Percentiles rank a stretch among this genome's conserved stretches.
phyloP scores from a whole-genome alignment of 495 filamentous ascomycete genomes.

The Parachaetomium inaequale region DNA sequence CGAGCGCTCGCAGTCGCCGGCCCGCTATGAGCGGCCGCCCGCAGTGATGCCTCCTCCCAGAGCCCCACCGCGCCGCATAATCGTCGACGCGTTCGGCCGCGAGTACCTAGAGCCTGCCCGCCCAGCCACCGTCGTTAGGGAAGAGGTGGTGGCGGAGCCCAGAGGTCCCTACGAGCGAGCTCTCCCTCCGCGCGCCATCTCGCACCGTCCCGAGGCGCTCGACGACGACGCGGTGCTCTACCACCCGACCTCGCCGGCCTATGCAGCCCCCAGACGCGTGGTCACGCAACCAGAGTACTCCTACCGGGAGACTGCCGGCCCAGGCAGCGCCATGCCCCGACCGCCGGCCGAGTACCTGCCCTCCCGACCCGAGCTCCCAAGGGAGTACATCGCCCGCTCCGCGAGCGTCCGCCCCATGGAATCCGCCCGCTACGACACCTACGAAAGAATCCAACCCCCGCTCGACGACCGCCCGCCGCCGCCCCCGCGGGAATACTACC shows the following conservation, averaged over 20 bases:
- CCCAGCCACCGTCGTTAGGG: conserved; percentile 38
- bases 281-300: conserved; percentile 53
- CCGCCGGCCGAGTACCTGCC: conserved; percentile 40
- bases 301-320: conserved; percentile 51
- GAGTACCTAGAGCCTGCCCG: conserved; percentile 62
- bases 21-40: conserved; percentile 47
- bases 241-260: conserved; percentile 37
- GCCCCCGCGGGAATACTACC: conserved; percentile 41
- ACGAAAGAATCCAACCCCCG: conserved; percentile 28
- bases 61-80: conserved; percentile 54
- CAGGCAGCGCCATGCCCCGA: conserved; percentile 34
- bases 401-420: conserved; percentile 49
- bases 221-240: conserved; percentile 49
- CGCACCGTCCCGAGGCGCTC: conserved; percentile 48
- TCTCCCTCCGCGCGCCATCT: conserved; percentile 45
- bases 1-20: conserved; percentile 58
- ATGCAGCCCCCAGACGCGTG: conserved; percentile 45
- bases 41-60: conserved; percentile 56
- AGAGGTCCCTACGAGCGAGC: conserved; percentile 45
- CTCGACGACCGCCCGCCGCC: conserved; percentile 31
- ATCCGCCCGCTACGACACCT: conserved; percentile 18
- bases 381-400: conserved; percentile 54
- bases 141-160: conserved; percentile 42
- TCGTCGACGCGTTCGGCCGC: conserved; percentile 68
- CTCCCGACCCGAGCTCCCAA: conserved; percentile 41